Evolutionary conservation across 768 basidiomycete species (phyloP).

Genomic region (Strobilomyces confusus): DNA sequence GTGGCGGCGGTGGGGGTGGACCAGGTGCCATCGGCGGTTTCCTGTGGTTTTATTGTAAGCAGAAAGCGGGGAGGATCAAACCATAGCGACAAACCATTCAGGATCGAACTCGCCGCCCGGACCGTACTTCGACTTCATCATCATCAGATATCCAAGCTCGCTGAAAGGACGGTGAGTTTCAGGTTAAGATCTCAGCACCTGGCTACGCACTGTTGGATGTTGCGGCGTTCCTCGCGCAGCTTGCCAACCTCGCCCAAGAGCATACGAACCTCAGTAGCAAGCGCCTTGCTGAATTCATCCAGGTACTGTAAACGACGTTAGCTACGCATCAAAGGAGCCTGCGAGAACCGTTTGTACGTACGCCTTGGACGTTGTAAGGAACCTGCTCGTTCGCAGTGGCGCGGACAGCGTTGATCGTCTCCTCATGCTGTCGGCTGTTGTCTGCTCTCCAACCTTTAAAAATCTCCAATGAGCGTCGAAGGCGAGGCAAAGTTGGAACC

Average conservation of each 20-base stretch:
- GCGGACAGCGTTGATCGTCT: constrained; percentile 63
- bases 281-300: constrained; percentile 82
- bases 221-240: constrained; percentile 73
- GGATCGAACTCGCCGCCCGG: constrained; percentile 85
- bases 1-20: constrained; percentile 42
- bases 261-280: constrained; percentile 81
- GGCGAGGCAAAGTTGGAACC: background rate
- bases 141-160: constrained; percentile 70
- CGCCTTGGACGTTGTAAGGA: constrained; percentile 80
- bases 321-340: constrained; percentile 1
- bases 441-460: constrained; percentile 69
- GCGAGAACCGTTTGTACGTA: constrained; percentile 34
- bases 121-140: constrained; percentile 70
- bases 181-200: background rate
- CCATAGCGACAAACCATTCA: constrained; percentile 53
- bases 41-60: constrained; percentile 27
- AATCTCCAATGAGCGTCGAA: constrained; percentile 10
- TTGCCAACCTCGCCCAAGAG: constrained; percentile 81
- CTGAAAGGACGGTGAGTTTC: constrained; percentile 34
- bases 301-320: constrained; percentile 52
- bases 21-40: constrained; percentile 40
- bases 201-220: constrained; percentile 66
- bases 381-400: constrained; percentile 73
- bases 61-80: background rate
- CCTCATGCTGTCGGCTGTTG: constrained; percentile 57